Evolutionary conservation across 768 basidiomycete species (phyloP), one percentile per base, ranked within the genome.

Genomic region (Kwoniella sp.): DNA sequence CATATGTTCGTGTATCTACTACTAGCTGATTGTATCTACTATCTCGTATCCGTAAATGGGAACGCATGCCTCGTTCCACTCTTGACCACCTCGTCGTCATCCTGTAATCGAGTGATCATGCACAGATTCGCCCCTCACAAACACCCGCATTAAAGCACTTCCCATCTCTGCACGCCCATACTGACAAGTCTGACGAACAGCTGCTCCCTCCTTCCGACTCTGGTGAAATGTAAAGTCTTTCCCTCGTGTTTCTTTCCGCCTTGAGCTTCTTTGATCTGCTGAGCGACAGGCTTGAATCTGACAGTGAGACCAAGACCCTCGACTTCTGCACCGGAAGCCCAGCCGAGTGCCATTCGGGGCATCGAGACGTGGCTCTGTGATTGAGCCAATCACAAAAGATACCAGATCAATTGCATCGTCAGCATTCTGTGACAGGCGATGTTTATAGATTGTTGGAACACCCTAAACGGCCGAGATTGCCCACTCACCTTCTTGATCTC

Each of bases 111-210:
- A n/a, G n/a, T n/a, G n/a, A n/a, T n/a, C n/a, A n/a, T n/a, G n/a
- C n/a, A n/a, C n/a, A n/a, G n/a, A n/a, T n/a, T n/a, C n/a, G n/a
- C n/a, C n/a, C n/a, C n/a, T n/a, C n/a, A n/a, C n/a, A n/a, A n/a
- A n/a, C n/a, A n/a, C n/a, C 17, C 40, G 17, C 55, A 19, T 27
- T 75, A 82, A 36, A 82, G 67, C 15, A 69, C 74, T 66, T 82
- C 82, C 80, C 80, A 82, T 50, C 76, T 56, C 60, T 79, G 79
- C 51, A 77, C 69, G 10, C 76, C 77, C 71, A 81, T 79, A 57
- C 73, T 73, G 50, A 82, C 56, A 48, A 82, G 58, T 24, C 82
- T 65, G 2, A 78, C 72, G 57, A 82, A 81, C 56, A 82, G 63
- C 67, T 81, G 74, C 58, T 82, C 82, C 47, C 82, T 64, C 50